phyloP scores from a whole-genome alignment of 768 basidiomycete genomes.

The Serendipita indica region DNA sequence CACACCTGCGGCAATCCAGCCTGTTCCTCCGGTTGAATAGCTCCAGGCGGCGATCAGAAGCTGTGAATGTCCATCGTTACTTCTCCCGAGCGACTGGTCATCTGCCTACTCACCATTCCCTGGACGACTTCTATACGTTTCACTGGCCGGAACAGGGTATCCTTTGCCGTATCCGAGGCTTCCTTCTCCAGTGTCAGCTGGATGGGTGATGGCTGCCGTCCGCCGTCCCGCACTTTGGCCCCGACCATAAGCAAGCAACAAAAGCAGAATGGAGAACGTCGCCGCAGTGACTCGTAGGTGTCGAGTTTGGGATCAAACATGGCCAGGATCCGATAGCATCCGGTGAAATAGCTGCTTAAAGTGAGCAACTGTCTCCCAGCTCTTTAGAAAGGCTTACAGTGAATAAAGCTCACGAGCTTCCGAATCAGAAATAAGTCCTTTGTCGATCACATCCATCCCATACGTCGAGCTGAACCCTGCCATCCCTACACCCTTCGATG shows the following conservation, averaged over 20 bases:
- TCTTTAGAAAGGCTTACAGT: conserved; percentile 8
- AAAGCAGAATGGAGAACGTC: conserved; percentile 13
- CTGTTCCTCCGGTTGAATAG: conserved; percentile 6
- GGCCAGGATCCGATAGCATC: conserved; percentile 14
- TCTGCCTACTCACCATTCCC: conserved; percentile 4
- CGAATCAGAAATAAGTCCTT: conserved; percentile 13
- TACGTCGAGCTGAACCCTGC: neutral
- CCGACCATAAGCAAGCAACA: conserved; percentile 16
- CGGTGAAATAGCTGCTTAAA: conserved; percentile 13
- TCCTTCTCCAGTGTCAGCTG: conserved; percentile 12
- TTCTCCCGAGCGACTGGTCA: neutral
- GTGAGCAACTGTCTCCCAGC: neutral
- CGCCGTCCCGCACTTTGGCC: conserved; percentile 14
- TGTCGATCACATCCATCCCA: conserved; percentile 13
- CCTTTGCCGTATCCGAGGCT: neutral
- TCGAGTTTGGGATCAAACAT: conserved; percentile 14
- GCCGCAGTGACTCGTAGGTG: conserved; percentile 13
- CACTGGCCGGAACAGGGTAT: neutral
- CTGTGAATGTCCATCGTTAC: neutral
- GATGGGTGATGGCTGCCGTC: conserved; percentile 11
- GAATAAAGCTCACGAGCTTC: conserved; percentile 14
- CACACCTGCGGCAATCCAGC: conserved; percentile 2
- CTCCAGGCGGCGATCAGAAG: conserved; percentile 1
- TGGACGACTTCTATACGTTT: conserved; percentile 6
- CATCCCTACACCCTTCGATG: neutral